These are phyloP conservation scores for Neonectria coccinea DNA, from an alignment of 2,329 filamentous ascomycete species.

Conservation along the genomic window DNA sequence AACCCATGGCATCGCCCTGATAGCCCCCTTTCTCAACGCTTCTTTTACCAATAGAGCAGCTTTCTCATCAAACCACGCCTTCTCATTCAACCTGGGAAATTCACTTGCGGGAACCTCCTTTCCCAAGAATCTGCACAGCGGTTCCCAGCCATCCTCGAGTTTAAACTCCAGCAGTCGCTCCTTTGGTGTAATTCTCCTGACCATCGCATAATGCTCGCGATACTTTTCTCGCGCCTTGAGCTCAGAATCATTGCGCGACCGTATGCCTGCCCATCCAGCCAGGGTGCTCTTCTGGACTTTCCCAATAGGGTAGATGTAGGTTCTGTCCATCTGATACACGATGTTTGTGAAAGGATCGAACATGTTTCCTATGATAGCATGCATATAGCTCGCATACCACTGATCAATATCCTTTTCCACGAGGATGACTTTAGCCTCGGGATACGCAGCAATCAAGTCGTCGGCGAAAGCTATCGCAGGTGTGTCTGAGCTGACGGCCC, in stretches of 20 bases:
- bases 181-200: neutral
- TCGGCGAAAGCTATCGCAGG: constrained; percentile 47
- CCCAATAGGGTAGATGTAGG: constrained; percentile 9
- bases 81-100: constrained; percentile 48
- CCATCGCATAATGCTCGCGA: constrained; percentile 18
- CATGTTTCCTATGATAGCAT: constrained; percentile 20
- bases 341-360: constrained; percentile 8
- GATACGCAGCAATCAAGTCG: constrained; percentile 24
- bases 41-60: neutral
- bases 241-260: constrained; percentile 9
- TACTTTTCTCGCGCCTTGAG: constrained; percentile 18
- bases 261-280: constrained; percentile 21
- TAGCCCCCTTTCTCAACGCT: neutral
- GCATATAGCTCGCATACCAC: constrained; percentile 29
- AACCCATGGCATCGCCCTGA: constrained; percentile 7
- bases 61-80: constrained; percentile 26
- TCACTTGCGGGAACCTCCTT: constrained; percentile 46
- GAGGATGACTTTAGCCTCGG: constrained; percentile 24
- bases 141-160: constrained; percentile 52
- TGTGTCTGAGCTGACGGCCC: constrained; percentile 54
- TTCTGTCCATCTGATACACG: constrained; percentile 15
- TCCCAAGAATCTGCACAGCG: constrained; percentile 52
- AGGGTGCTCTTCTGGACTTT: constrained; percentile 17
- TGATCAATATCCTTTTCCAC: constrained; percentile 16
- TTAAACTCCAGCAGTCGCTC: constrained; percentile 46